A percentile compares a stretch with the other conserved stretches of the same genome.
phyloP scores from a whole-genome alignment of 345 rosid species.

The Leavenworthia alabamica region DNA sequence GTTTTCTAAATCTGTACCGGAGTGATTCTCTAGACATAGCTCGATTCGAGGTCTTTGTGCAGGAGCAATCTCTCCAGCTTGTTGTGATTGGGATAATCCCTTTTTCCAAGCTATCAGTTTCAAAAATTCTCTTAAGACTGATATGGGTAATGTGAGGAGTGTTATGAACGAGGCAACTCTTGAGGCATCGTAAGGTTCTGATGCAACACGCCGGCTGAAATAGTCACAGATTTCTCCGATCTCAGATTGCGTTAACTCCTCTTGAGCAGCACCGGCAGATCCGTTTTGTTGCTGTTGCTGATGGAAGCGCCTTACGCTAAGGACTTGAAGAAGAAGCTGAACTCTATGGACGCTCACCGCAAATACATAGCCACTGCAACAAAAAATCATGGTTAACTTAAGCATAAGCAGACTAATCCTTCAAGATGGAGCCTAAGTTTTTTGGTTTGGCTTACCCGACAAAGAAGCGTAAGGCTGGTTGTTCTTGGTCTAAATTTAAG shows the following conservation, averaged over 20 bases:
- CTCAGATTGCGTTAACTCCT: conserved; percentile 80
- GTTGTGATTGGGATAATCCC: conserved; percentile 73
- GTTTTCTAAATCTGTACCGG: conserved; percentile 51
- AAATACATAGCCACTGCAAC: conserved; percentile 86
- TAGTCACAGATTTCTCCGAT: conserved; percentile 93
- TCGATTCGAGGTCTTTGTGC: conserved; percentile 90
- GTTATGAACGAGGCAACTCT: conserved; percentile 99
- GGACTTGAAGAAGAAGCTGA: conserved; percentile 97
- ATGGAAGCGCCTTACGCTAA: conserved; percentile 90
- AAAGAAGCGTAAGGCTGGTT: conserved; percentile 96
- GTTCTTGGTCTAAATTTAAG: conserved; percentile 96
- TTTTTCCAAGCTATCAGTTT: conserved; percentile 98
- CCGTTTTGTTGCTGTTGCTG: conserved; percentile 75
- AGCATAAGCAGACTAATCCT: conserved; percentile 6
- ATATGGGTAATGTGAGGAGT: conserved; percentile 91
- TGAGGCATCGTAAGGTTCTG: conserved; percentile 97
- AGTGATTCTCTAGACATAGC: conserved; percentile 86
- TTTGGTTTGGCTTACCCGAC: conserved; percentile 67
- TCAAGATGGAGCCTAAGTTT: conserved; percentile 1
- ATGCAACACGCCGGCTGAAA: conserved; percentile 95
- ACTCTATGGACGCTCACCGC: conserved; percentile 97
- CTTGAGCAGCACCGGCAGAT: conserved; percentile 58
- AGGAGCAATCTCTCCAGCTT: conserved; percentile 74
- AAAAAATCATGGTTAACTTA: not conserved
- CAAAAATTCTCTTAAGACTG: conserved; percentile 84